These are phyloP conservation scores for Malassezia yamatoensis DNA, from an alignment of 1,284 basidiomycete genomes.

Conservation along the genomic window DNA sequence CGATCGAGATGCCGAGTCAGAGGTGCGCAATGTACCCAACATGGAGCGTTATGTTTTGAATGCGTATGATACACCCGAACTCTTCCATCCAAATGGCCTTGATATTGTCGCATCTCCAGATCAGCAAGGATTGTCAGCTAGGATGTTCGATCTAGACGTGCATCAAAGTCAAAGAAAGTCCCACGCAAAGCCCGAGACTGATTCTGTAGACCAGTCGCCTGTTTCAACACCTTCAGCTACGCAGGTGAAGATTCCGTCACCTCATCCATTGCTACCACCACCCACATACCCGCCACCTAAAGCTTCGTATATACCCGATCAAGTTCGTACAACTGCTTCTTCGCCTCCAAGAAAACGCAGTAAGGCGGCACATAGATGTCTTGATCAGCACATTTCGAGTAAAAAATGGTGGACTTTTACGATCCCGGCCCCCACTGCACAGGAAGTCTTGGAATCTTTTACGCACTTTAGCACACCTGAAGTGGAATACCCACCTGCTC, in stretches of 20 bases:
- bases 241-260: not conserved
- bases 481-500: conserved; percentile 65
- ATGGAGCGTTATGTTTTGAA: conserved; percentile 68
- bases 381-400: too few relatives aligned
- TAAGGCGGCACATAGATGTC: too few relatives aligned
- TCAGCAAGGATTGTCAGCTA: conserved; percentile 15
- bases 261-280: not conserved
- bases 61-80: conserved; percentile 66
- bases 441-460: conserved; percentile 55
- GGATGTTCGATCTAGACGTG: conserved; percentile 28
- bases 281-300: too few relatives aligned
- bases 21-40: not conserved
- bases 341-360: too few relatives aligned
- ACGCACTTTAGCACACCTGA: conserved; percentile 55
- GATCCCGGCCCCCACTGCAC: conserved; percentile 54
- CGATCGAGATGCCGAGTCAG: not conserved
- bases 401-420: not conserved
- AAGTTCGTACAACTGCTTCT: too few relatives aligned
- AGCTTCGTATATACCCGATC: too few relatives aligned
- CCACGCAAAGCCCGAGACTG: too few relatives aligned
- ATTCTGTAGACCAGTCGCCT: too few relatives aligned
- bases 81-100: conserved; percentile 30
- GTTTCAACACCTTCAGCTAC: not conserved
- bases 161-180: conserved; percentile 19
- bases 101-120: conserved; percentile 12